Evolutionary conservation across 2,329 filamentous ascomycete genomes (phyloP).

Genomic region (Aspergillus awamori): DNA sequence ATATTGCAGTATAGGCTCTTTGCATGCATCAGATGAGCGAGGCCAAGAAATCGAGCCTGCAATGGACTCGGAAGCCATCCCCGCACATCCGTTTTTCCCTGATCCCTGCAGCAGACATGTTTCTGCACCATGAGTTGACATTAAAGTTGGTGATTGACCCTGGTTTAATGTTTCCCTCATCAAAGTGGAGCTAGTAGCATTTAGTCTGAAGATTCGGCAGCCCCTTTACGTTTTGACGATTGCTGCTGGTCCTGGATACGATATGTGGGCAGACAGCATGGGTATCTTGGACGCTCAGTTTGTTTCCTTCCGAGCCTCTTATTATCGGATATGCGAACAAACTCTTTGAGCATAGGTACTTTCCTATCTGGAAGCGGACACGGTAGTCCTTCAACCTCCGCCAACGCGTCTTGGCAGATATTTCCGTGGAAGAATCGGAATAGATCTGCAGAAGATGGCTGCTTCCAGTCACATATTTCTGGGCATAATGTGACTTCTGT

Average conservation of each 20-base stretch:
- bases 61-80: not conserved
- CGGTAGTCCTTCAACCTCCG: not conserved
- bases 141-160: not conserved
- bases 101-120: not conserved
- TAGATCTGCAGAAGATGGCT: not conserved
- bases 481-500: not conserved
- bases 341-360: not conserved
- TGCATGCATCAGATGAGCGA: not conserved
- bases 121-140: not conserved
- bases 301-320: too few relatives aligned
- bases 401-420: not conserved
- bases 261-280: too few relatives aligned
- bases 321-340: too few relatives aligned
- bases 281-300: too few relatives aligned
- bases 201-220: too few relatives aligned
- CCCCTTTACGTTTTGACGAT: too few relatives aligned
- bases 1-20: not conserved
- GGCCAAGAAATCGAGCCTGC: not conserved
- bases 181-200: too few relatives aligned
- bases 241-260: too few relatives aligned
- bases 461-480: not conserved
- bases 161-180: not conserved
- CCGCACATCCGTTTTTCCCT: not conserved
- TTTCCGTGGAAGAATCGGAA: not conserved
- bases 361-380: slow-evolving; percentile 7